Evolutionary conservation across 1,284 basidiomycete species (phyloP), one percentile per base, ranked within the genome.

Genomic region (Ganoderma leucocontextum): DNA sequence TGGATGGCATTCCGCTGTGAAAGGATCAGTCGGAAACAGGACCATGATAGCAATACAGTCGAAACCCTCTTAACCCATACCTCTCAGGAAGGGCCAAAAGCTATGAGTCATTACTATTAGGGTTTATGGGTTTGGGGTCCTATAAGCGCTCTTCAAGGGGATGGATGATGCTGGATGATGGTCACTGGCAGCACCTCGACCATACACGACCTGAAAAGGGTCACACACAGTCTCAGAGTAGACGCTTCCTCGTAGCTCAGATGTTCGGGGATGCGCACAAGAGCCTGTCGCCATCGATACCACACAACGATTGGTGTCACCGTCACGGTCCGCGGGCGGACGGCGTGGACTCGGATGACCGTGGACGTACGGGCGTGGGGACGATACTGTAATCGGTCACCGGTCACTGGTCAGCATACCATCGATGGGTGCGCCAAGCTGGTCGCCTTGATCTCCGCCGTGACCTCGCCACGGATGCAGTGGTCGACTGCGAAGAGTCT

Each of bases 381-480:
- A 72, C 19, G 53, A 63, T 72, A 81, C 71, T 74, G 82, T 88
- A 90, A 73, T 90, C 82, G n/a, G n/a, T n/a, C n/a, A n/a, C n/a
- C n/a, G n/a, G n/a, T n/a, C n/a, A n/a, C n/a, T n/a, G 2, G 84
- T 84, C 64, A 90, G 76, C 7, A 90, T 86, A 5, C 89, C 90
- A 68, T 88, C 82, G 6, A 80, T 71, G n/a, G 76, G 76, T 0
- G 82, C 88, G 38, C 89, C 49, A 89, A 78, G 0, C 80, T 76
- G 0, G 81, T 81, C 0, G 63, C 60, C 55, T 73, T 74, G 41
- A 76, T 82, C 9, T 72, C 67, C 10, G 59, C 52, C 1, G 61
- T 67, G 55, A 64, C 22, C 22, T 74, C 73, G 5, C 75, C 75
- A 33, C 55, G 65, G 52, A 76, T 33, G n/a, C n/a, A n/a, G 49